Percentiles rank a stretch among this genome's conserved stretches.
Evolutionary conservation across 768 basidiomycete species (phyloP).

Genomic region (Podaxis pistillaris): DNA sequence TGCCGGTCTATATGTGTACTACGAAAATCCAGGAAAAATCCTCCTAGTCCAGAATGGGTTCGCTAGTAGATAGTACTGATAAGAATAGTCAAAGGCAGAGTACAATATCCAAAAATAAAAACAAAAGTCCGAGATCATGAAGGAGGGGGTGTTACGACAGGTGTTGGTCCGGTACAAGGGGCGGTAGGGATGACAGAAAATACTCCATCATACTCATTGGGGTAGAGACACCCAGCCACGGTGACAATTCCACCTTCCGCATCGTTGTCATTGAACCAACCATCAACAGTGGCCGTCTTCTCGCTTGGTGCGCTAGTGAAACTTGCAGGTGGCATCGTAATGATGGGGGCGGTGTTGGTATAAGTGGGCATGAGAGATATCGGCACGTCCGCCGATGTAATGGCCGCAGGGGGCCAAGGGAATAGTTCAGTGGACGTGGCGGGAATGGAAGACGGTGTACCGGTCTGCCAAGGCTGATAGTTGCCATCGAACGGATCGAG

Average conservation of each 20-base stretch:
- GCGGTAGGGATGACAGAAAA: constrained; percentile 25
- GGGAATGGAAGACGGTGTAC: constrained; percentile 51
- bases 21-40: background rate
- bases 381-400: constrained; percentile 39
- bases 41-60: background rate
- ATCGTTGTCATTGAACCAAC: constrained; percentile 47
- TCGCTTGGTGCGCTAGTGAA: constrained; percentile 32
- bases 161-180: constrained; percentile 23
- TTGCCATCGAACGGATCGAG: constrained; percentile 33
- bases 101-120: background rate
- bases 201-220: constrained; percentile 29
- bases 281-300: constrained; percentile 35
- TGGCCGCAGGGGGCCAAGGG: constrained; percentile 56
- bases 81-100: background rate
- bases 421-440: constrained; percentile 31
- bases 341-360: constrained; percentile 55
- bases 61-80: background rate
- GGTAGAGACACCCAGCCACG: constrained; percentile 48
- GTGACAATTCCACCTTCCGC: constrained; percentile 33
- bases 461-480: constrained; percentile 56
- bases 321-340: constrained; percentile 40
- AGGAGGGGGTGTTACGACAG: background rate
- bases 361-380: constrained; percentile 50
- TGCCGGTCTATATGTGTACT: background rate
- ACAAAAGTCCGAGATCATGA: background rate